Conservation (phyloP, 345 rosid species). For the Gossypioides kirkii region DNA sequence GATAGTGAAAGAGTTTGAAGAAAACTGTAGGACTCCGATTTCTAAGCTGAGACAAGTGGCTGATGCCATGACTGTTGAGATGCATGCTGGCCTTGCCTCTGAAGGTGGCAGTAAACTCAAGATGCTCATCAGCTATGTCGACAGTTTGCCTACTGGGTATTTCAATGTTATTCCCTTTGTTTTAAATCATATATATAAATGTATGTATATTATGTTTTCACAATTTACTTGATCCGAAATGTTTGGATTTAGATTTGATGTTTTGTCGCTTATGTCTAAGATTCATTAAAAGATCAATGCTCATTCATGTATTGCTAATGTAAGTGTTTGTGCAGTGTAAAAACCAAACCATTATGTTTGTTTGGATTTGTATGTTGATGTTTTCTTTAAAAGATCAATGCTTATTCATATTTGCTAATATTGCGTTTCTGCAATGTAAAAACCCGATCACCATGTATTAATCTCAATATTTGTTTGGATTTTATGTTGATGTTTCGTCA, state of each 20-base stretch:
- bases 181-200: too few species aligned
- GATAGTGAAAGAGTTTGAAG: conserved; percentile 67
- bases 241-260: not conserved
- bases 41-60: conserved; percentile 70
- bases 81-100: conserved; percentile 96
- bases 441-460: too few species aligned
- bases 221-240: too few species aligned
- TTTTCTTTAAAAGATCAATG: not conserved
- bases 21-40: conserved; percentile 66
- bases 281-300: not conserved
- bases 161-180: not conserved
- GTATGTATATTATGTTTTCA: too few species aligned
- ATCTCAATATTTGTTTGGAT: not conserved
- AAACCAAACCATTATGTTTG: too few species aligned
- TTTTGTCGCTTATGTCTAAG: not conserved
- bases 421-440: too few species aligned
- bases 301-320: not conserved
- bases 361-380: not conserved
- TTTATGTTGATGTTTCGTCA: not conserved
- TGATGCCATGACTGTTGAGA: conserved; percentile 97
- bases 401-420: too few species aligned
- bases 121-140: conserved; percentile 93
- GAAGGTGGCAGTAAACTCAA: conserved; percentile 96
- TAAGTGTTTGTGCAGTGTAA: not conserved
- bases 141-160: conserved; percentile 94